Evolutionary conservation across 2,329 filamentous ascomycete genomes (phyloP), one percentile per base, ranked within the genome.

Genomic region (Diplodia sapinea): DNA sequence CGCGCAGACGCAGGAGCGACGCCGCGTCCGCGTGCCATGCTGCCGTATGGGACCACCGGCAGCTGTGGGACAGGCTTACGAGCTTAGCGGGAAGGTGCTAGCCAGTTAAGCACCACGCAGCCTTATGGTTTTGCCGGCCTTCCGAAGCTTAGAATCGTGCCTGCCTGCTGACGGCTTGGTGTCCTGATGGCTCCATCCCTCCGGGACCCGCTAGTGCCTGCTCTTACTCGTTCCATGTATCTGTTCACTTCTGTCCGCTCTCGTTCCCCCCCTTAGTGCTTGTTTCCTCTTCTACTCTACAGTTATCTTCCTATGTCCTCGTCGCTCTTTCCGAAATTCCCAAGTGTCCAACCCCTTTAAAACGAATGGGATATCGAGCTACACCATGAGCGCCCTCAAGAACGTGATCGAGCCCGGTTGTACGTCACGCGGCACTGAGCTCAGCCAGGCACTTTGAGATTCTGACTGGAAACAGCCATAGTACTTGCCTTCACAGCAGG

Each of bases 401-500:
- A 66, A 66, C 26, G 17, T 68, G 40, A 31, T 68, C 29, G 67
- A 68, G 52, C 67, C 67, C 11, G 62, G 54, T n/a, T 36, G 67
- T 68, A 56, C 55, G 67, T 33, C 26, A 20, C n/a, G 23, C 23
- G 23, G 23, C 23, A 26, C 23, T 26, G 3, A 26, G 3, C 31
- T 15, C 26, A 12, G 26, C 31, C 47, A 47, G 36, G n/a, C 33
- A 36, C n/a, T n/a, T 20, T 26, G 38, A 17, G 7, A n/a, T 49
- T 33, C 57, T 43, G 26, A 61, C 20, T 62, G 43, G 38, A 36
- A 43, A 38, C 40, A 71, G 69, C 43, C 26, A 62, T 71, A 17
- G 65, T 64, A 6, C 65, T 70, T 13, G 61, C 52, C 69, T 71
- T 71, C 43, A 70, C 69, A n/a, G 52, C 65, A 49, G 69, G 67